phyloP scores from a whole-genome alignment of 2,329 filamentous ascomycete genomes.

The Xylariales sp. region DNA sequence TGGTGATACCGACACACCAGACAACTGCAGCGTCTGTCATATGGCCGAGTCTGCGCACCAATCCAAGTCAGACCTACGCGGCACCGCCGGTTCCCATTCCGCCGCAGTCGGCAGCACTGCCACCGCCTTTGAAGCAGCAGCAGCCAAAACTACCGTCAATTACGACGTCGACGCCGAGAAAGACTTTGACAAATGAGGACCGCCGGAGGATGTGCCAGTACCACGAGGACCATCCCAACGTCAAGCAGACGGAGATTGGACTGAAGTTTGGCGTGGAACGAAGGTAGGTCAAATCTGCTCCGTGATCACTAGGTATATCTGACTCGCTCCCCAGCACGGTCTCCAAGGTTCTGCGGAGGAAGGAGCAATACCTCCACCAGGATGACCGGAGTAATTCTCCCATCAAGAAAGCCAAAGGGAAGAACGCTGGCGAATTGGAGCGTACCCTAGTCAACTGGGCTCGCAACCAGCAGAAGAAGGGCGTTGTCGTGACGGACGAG shows the following conservation, averaged over 20 bases:
- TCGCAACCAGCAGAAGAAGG: conserved; percentile 72
- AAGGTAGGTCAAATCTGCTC: conserved; percentile 61
- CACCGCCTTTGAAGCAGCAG: no score
- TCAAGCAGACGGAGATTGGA: conserved; percentile 96
- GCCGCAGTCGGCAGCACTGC: conserved; percentile 41
- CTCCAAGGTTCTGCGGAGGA: conserved; percentile 93
- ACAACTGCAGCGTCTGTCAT: conserved; percentile 22
- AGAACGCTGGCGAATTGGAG: conserved; percentile 74
- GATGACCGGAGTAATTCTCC: conserved; percentile 77
- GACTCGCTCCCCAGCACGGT: conserved; percentile 68
- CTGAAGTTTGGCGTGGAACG: conserved; percentile 92
- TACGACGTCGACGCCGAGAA: conserved; percentile 63
- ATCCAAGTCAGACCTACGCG: conserved; percentile 57
- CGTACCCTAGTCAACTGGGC: conserved; percentile 85
- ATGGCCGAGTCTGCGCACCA: conserved; percentile 81
- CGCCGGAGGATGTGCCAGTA: conserved; percentile 91
- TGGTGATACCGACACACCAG: conserved; percentile 64
- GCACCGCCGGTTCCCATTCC: conserved; percentile 56
- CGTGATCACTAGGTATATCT: conserved; percentile 23
- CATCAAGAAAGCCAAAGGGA: conserved; percentile 77
- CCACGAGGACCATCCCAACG: conserved; percentile 81
- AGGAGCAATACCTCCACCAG: conserved; percentile 85
- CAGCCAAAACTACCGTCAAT: conserved; percentile 46
- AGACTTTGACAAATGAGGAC: conserved; percentile 87
- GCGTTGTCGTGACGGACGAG: conserved; percentile 69